phyloP scores from a whole-genome alignment of 2,329 filamentous ascomycete genomes.

The Pestalotiopsis sp. region DNA sequence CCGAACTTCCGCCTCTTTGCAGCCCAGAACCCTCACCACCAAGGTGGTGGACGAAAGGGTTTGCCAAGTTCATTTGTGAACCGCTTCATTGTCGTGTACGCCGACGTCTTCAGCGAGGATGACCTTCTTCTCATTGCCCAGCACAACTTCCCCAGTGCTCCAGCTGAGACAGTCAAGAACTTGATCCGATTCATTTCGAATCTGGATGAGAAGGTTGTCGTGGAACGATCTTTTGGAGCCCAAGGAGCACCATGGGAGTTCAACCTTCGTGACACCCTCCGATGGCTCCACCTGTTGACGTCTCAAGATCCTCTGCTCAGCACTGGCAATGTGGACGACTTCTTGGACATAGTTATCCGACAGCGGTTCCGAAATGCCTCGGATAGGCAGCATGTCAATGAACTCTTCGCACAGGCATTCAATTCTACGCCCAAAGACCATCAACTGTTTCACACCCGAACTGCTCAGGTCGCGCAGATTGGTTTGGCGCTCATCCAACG shows the following conservation, averaged over 20 bases:
- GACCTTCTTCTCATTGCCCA: conserved; percentile 83
- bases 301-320: conserved; percentile 63
- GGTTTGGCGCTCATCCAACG: conserved; percentile 74
- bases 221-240: conserved; percentile 59
- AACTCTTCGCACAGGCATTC: conserved; percentile 70
- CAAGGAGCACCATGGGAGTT: conserved; percentile 90
- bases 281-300: conserved; percentile 79
- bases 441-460: conserved; percentile 74
- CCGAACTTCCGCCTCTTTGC: conserved; percentile 93
- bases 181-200: conserved; percentile 80
- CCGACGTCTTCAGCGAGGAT: conserved; percentile 81
- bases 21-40: conserved; percentile 96
- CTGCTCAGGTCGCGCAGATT: conserved; percentile 70
- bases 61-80: conserved; percentile 96
- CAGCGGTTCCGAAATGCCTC: conserved; percentile 79
- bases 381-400: conserved; percentile 68
- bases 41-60: conserved; percentile 93
- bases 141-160: conserved; percentile 72
- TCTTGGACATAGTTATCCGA: conserved; percentile 80
- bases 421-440: conserved; percentile 53
- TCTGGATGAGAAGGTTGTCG: conserved; percentile 74
- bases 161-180: conserved; percentile 60
- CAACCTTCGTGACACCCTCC: conserved; percentile 85
- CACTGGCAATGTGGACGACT: conserved; percentile 67
- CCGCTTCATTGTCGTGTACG: conserved; percentile 96